Conservation (phyloP, 805 yeast genomes). For the Teunomyces panamensis region DNA sequence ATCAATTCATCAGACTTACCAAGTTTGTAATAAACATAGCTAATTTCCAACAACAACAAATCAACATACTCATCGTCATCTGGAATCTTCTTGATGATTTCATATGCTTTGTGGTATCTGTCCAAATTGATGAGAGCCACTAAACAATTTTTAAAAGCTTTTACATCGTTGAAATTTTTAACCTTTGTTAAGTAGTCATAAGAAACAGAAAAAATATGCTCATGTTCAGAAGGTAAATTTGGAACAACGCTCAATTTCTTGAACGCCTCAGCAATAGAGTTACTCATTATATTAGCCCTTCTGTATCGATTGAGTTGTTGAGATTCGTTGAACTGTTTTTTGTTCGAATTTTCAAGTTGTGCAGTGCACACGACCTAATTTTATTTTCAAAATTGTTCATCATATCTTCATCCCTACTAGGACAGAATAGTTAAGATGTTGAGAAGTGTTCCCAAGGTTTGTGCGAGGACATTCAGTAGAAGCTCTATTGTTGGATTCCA, state of each 20-base stretch:
- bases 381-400: neutral
- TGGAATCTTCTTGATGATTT: constrained; percentile 39
- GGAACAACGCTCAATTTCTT: constrained; percentile 34
- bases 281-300: constrained; percentile 25
- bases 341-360: constrained; percentile 1
- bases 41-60: constrained; percentile 45
- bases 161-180: constrained; percentile 33
- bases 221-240: constrained; percentile 31
- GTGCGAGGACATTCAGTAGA: neutral
- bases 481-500: constrained; percentile 7
- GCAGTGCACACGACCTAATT: neutral
- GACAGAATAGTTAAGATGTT: neutral
- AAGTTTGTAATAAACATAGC: constrained; percentile 58
- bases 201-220: constrained; percentile 35
- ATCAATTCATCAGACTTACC: constrained; percentile 38
- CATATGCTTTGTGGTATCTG: constrained; percentile 47
- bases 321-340: constrained; percentile 1
- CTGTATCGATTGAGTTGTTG: neutral
- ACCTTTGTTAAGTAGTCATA: constrained; percentile 40
- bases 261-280: constrained; percentile 40
- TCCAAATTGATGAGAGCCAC: constrained; percentile 62
- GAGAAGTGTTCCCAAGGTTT: neutral
- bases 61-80: constrained; percentile 22
- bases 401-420: neutral
- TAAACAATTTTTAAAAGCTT: constrained; percentile 43